These are phyloP conservation scores for Cryphonectria japonica DNA, from an alignment of 2,329 filamentous ascomycete genomes.

Conservation along the genomic window DNA sequence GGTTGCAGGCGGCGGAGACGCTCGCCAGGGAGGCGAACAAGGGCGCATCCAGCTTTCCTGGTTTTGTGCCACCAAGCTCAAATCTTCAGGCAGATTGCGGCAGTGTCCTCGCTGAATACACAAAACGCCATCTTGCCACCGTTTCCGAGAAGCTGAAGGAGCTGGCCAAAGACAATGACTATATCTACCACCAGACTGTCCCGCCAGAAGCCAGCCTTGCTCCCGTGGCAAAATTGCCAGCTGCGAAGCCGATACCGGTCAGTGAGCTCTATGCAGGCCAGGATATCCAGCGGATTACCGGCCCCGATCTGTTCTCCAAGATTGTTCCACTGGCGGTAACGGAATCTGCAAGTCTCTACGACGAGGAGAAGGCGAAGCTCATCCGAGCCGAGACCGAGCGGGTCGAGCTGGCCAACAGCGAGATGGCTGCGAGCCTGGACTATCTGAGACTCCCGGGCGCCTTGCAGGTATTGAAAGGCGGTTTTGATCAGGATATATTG, in stretches of 20 bases:
- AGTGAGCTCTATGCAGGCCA: slow-evolving; percentile 96
- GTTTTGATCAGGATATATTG: slow-evolving; percentile 84
- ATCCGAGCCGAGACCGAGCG: slow-evolving; percentile 91
- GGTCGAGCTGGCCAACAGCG: slow-evolving; percentile 88
- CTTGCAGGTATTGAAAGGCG: slow-evolving; percentile 88
- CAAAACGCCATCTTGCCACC: slow-evolving; percentile 78
- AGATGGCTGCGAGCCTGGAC: slow-evolving; percentile 94
- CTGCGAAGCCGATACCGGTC: slow-evolving; percentile 95
- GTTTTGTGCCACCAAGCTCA: slow-evolving; percentile 75
- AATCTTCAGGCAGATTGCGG: slow-evolving; percentile 85
- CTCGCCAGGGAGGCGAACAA: slow-evolving; percentile 79
- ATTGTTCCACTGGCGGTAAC: slow-evolving; percentile 96
- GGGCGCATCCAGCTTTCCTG: slow-evolving; percentile 78
- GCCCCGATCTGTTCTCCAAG: slow-evolving; percentile 94
- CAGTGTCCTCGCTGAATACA: slow-evolving; percentile 72
- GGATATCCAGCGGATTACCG: slow-evolving; percentile 95
- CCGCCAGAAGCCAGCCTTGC: slow-evolving; percentile 82
- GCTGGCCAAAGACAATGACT: slow-evolving; percentile 91
- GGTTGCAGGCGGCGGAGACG: slow-evolving; percentile 79
- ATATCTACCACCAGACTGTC: slow-evolving; percentile 94
- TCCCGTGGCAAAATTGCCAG: slow-evolving; percentile 85
- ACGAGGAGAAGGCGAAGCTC: slow-evolving; percentile 97
- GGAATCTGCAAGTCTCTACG: slow-evolving; percentile 94
- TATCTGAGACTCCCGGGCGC: slow-evolving; percentile 90
- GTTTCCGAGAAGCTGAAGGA: slow-evolving; percentile 81